Conservation (phyloP, 148 eudicot species). For the Fagopyrum homotropicum region DNA sequence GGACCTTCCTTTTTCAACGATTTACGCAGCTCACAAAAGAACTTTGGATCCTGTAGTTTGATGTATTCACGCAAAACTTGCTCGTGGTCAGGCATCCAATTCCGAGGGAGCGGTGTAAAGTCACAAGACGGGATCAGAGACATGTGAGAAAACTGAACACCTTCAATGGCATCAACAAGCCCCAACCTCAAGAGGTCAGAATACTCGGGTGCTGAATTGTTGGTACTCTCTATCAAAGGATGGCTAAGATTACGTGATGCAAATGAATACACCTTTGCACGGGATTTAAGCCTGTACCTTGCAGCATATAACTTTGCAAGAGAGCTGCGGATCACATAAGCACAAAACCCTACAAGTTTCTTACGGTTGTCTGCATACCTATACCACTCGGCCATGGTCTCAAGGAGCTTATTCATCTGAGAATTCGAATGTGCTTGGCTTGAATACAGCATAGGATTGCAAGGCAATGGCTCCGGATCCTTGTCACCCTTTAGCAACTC, state of each 20-base stretch:
- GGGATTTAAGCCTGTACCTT: constrained; percentile 84
- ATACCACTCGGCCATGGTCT: constrained; percentile 98
- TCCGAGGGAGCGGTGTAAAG: constrained; percentile 79
- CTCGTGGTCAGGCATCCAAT: constrained; percentile 85
- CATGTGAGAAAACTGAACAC: constrained; percentile 89
- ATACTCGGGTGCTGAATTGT: constrained; percentile 55
- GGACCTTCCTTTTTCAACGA: constrained; percentile 48
- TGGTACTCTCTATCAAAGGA: constrained; percentile 58
- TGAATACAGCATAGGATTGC: constrained; percentile 88
- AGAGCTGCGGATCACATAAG: constrained; percentile 91
- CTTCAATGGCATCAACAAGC: constrained; percentile 79
- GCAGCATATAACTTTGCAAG: constrained; percentile 91
- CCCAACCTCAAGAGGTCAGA: constrained; percentile 84
- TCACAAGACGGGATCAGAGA: constrained; percentile 82
- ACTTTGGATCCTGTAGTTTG: constrained; percentile 68
- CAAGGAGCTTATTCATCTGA: constrained; percentile 98
- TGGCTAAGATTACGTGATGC: constrained; percentile 83
- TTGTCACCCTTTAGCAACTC: constrained; percentile 76
- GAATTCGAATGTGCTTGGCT: constrained; percentile 94
- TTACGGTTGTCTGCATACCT: constrained; percentile 91
- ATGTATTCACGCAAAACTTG: constrained; percentile 56
- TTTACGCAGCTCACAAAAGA: constrained; percentile 58
- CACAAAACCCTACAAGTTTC: constrained; percentile 88
- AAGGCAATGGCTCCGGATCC: constrained; percentile 95
- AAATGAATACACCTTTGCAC: constrained; percentile 79